Base-by-base conservation (phyloP, 805 yeast genomes). In the Monosporozyma solicola region DNA sequence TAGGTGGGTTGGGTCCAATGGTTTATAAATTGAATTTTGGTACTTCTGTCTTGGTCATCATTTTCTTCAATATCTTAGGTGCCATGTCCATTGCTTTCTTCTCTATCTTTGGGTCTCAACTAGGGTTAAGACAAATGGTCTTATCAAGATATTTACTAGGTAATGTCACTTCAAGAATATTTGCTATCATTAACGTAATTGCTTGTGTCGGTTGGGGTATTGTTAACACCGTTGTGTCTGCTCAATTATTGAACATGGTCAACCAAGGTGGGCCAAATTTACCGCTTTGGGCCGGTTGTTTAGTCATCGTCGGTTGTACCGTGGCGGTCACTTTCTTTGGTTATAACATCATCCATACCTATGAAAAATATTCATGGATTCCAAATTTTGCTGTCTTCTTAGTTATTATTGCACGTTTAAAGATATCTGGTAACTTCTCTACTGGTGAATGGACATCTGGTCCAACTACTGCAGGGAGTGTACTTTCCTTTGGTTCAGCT, bases 151-250 rank as follows among this genome's bases (percentile, higher is more conserved):
- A 76, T 70, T 77, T 89, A 61, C 77, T 83, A 57, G 97, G 97
- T 57, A 82, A 84, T 69, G 66, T 74, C 32, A 84, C 85, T 48
- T 83, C 86, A 71, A 80, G 95, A 67, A 76, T 89, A 53, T 85
- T 88, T 63, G 84, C 95, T 9, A 68, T 84, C 47, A 75, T 91
- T 66, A 89, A 90, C 66, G 79, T 83, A 63, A 70, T 91, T 57
- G 91, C 96, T 29, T 87, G 96, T 78, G 81, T 90, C 52, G 97
- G 97, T 61, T 91, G 97, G 97, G 87, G 94, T 70, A 88, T 96
- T 10, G 92, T 89, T 48, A 91, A 91, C 71, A 87, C 87, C 57
- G 86, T 90, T 80, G 85, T 90, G 33, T 82, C 94, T 39, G 96
- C 96, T 27, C 94, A 88, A 69, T 73, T 90, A 57, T 74, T 90